phyloP scores from a whole-genome alignment of 2,329 filamentous ascomycete species.

The Aspergillus sojae region DNA sequence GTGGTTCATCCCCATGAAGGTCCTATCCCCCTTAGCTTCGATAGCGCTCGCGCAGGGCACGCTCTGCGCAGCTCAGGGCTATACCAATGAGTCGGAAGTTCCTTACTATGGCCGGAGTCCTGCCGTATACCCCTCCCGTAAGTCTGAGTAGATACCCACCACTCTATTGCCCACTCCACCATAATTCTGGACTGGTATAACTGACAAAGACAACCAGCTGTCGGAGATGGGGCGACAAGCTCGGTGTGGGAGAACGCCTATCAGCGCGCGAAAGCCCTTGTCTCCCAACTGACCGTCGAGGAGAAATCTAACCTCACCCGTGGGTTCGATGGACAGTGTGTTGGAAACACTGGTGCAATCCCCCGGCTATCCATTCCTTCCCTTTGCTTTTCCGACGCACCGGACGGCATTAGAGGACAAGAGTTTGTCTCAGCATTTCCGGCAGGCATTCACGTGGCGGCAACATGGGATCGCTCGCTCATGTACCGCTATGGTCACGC shows the following conservation, averaged over 20 bases:
- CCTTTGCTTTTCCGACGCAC: constrained; percentile 18
- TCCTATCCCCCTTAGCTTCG: background rate
- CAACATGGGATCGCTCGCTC: constrained; percentile 10
- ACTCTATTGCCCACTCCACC: background rate
- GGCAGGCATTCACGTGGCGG: constrained; percentile 6
- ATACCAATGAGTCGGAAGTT: constrained; percentile 1
- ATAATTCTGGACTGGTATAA: too few species aligned
- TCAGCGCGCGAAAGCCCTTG: constrained; percentile 12
- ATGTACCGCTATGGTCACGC: constrained; percentile 3
- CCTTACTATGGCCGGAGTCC: background rate
- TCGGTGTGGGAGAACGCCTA: background rate
- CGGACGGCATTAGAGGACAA: constrained; percentile 8
- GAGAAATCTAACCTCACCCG: constrained; percentile 19
- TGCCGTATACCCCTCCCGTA: background rate
- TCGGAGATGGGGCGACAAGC: background rate
- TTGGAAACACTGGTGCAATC: constrained; percentile 9
- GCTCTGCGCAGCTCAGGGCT: background rate
- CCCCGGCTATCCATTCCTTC: constrained; percentile 14
- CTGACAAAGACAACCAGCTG: background rate
- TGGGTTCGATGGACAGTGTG: constrained; percentile 8
- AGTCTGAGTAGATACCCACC: background rate
- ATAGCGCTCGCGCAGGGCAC: background rate
- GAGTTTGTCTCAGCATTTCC: constrained; percentile 9
- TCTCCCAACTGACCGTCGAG: constrained; percentile 14
- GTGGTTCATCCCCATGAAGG: background rate